phyloP scores from a whole-genome alignment of 208 protist genomes.

The Zelonia costaricensis region DNA sequence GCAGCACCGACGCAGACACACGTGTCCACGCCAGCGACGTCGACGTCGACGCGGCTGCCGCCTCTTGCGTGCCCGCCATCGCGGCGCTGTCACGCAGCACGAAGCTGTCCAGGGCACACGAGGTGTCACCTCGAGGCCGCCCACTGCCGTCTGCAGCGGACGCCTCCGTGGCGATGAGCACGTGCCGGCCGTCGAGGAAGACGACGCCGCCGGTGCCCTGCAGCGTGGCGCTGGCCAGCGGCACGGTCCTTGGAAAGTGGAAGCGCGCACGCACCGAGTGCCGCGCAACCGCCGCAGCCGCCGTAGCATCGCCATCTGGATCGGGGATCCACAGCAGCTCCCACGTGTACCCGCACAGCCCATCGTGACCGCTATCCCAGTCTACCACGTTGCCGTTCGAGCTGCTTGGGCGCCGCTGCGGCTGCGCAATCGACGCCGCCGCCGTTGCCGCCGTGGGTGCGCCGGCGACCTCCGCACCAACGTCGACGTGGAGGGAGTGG shows the following conservation, averaged over 20 bases:
- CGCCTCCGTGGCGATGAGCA: conserved; percentile 41
- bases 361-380: conserved; percentile 4
- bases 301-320: background rate
- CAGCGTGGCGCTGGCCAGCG: conserved; percentile 7
- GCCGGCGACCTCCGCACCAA: background rate
- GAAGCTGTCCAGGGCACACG: conserved; percentile 22
- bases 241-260: conserved; percentile 7
- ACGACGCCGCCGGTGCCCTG: conserved; percentile 36
- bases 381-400: background rate
- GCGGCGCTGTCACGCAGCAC: background rate
- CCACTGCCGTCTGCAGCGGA: background rate
- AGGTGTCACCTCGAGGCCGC: too few relatives aligned
- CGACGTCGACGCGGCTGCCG: background rate
- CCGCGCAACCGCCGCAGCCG: background rate
- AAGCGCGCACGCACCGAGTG: conserved; percentile 10
- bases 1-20: conserved; percentile 1
- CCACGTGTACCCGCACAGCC: conserved; percentile 30
- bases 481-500: conserved; percentile 22
- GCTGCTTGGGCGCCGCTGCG: background rate
- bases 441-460: background rate
- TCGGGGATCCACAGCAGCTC: conserved; percentile 24
- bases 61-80: background rate
- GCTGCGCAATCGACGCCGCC: background rate
- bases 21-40: conserved; percentile 3
- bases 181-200: conserved; percentile 50